A percentile compares a stretch with the other conserved stretches of the same genome.
These are phyloP conservation scores for Candida sithepensis DNA, from an alignment of 805 yeast genomes.

Conservation along the genomic window DNA sequence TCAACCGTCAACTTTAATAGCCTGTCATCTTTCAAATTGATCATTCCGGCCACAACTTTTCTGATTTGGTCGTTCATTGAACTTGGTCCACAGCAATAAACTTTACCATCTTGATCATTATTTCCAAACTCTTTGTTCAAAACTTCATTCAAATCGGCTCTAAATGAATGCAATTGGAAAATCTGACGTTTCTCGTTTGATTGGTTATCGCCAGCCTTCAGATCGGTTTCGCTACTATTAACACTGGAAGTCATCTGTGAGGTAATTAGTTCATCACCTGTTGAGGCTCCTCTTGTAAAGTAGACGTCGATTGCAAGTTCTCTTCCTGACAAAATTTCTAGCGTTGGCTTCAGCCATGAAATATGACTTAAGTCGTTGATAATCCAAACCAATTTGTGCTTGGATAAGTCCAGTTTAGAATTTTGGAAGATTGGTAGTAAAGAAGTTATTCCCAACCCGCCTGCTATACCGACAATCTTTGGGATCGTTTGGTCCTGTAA, in stretches of 20 bases:
- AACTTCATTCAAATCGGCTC: slow-evolving; percentile 5
- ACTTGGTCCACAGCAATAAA: slow-evolving; percentile 8
- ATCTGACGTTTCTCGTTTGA: neutral
- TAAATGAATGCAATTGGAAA: neutral
- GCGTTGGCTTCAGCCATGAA: slow-evolving; percentile 9
- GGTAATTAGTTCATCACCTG: neutral
- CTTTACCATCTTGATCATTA: neutral
- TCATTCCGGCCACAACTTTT: neutral
- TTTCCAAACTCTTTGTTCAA: slow-evolving; percentile 1
- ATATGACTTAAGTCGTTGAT: slow-evolving; percentile 15
- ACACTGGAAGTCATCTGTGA: neutral
- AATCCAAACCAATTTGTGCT: slow-evolving; percentile 18
- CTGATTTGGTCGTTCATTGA: slow-evolving; percentile 2
- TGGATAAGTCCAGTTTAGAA: neutral
- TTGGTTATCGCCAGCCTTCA: neutral
- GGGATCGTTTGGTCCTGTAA: slow-evolving; percentile 3
- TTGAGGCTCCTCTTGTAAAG: slow-evolving; percentile 8
- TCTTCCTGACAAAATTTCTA: no score
- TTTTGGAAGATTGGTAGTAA: slow-evolving; percentile 13
- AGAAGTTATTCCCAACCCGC: slow-evolving; percentile 23
- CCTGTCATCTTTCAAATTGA: slow-evolving; percentile 1
- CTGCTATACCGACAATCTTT: slow-evolving; percentile 17
- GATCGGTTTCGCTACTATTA: neutral
- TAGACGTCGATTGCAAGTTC: no score
- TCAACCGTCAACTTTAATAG: slow-evolving; percentile 5